Percentiles rank a stretch among this genome's conserved stretches.
Conservation (phyloP, 2,329 filamentous ascomycete genomes). For the Lachnellula cervina region DNA sequence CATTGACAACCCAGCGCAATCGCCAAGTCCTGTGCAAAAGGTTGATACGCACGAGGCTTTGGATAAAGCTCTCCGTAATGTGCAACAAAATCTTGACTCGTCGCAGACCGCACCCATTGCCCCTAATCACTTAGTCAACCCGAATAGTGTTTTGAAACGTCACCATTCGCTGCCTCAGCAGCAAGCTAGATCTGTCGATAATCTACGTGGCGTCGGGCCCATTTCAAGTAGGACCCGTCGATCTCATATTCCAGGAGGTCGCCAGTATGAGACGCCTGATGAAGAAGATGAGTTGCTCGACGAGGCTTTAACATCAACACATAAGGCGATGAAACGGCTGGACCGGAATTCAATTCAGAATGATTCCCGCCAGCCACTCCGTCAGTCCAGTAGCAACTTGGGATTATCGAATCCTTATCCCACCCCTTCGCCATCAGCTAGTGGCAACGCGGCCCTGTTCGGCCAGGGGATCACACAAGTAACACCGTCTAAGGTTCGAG, state of each 20-base stretch:
- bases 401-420: slow-evolving; percentile 59
- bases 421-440: slow-evolving; percentile 73
- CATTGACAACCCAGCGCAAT: slow-evolving; percentile 49
- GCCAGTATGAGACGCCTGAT: slow-evolving; percentile 88
- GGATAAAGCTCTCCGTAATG: slow-evolving; percentile 53
- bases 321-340: slow-evolving; percentile 67
- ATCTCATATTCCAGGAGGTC: slow-evolving; percentile 69
- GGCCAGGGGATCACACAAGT: slow-evolving; percentile 50
- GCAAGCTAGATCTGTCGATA: slow-evolving; percentile 52
- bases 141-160: slow-evolving; percentile 53
- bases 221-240: slow-evolving; percentile 76
- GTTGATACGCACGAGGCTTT: slow-evolving; percentile 55
- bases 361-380: slow-evolving; percentile 45
- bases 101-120: slow-evolving; percentile 42
- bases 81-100: slow-evolving; percentile 46
- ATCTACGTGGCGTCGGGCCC: slow-evolving; percentile 52
- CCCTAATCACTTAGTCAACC: slow-evolving; percentile 47
- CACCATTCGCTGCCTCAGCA: slow-evolving; percentile 62
- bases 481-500: slow-evolving; percentile 43
- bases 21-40: slow-evolving; percentile 46
- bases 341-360: slow-evolving; percentile 39
- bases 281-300: slow-evolving; percentile 96
- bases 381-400: slow-evolving; percentile 61
- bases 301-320: slow-evolving; percentile 76
- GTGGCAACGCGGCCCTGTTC: slow-evolving; percentile 71